Percentiles rank a stretch among this genome's conserved stretches.
These are phyloP conservation scores for Exophiala aquamarina DNA, from an alignment of 2,329 filamentous ascomycete genomes.

Conservation along the genomic window DNA sequence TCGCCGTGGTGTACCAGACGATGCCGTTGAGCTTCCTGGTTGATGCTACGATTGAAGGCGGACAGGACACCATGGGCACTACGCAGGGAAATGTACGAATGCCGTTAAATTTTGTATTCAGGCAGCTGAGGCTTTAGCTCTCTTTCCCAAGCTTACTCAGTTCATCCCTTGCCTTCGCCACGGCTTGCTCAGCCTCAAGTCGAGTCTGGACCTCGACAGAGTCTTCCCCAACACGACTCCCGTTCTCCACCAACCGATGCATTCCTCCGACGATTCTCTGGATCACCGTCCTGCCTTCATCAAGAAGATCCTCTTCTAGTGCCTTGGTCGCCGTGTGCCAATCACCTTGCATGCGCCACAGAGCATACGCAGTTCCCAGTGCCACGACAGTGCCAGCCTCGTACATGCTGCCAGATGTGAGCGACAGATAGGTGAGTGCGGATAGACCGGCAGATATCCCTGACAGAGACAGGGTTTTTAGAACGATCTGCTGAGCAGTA, in stretches of 20 bases:
- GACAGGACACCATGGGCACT: no score
- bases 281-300: slow-evolving; percentile 58
- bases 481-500: slow-evolving; percentile 69
- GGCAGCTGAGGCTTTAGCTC: no score
- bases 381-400: slow-evolving; percentile 61
- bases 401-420: slow-evolving; percentile 52
- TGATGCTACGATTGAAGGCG: no score
- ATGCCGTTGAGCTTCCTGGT: slow-evolving; percentile 40
- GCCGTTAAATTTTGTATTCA: no score
- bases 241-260: slow-evolving; percentile 45
- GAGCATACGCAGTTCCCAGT: slow-evolving; percentile 57
- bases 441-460: slow-evolving; percentile 51
- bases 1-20: slow-evolving; percentile 46
- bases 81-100: no score
- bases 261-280: slow-evolving; percentile 54
- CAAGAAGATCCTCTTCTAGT: slow-evolving; percentile 55
- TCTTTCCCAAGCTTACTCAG: slow-evolving; percentile 29
- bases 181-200: slow-evolving; percentile 42
- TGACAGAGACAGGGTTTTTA: slow-evolving; percentile 74
- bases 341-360: slow-evolving; percentile 58
- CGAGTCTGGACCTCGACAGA: slow-evolving; percentile 37
- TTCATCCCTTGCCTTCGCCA: slow-evolving; percentile 48
- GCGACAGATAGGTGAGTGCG: slow-evolving; percentile 55
- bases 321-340: slow-evolving; percentile 56
- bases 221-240: slow-evolving; percentile 39